Conservation (phyloP, 1,284 basidiomycete genomes). For the Ganoderma meredithae region DNA sequence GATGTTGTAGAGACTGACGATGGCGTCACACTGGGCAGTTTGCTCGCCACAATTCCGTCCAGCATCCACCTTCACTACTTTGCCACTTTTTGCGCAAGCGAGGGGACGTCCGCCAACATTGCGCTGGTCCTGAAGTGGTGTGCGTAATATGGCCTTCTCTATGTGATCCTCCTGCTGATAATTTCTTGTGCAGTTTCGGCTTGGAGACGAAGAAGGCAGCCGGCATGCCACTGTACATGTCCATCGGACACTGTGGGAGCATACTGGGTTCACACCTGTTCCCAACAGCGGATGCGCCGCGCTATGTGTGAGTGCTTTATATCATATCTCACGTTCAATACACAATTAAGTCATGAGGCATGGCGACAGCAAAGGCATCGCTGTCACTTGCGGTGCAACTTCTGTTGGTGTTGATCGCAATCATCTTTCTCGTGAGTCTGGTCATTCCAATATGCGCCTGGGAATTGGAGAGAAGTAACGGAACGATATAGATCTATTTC, state of each 20-base stretch:
- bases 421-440: slow-evolving; percentile 62
- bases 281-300: slow-evolving; percentile 67
- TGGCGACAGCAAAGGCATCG: slow-evolving; percentile 70
- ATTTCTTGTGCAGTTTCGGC: too few relatives aligned
- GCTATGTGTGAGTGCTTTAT: slow-evolving; percentile 58
- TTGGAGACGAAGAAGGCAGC: slow-evolving; percentile 82
- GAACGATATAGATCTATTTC: neutral
- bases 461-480: neutral
- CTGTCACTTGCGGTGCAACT: slow-evolving; percentile 69
- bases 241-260: slow-evolving; percentile 78
- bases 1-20: neutral
- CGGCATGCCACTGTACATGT: slow-evolving; percentile 78
- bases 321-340: too few relatives aligned
- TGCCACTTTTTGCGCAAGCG: slow-evolving; percentile 73
- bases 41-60: slow-evolving; percentile 54
- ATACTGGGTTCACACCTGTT: slow-evolving; percentile 77
- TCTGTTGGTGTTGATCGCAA: slow-evolving; percentile 58
- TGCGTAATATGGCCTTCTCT: slow-evolving; percentile 45
- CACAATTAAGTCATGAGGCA: too few relatives aligned
- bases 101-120: slow-evolving; percentile 73
- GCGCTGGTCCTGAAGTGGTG: slow-evolving; percentile 78
- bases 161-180: too few relatives aligned
- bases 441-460: neutral
- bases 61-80: slow-evolving; percentile 69
- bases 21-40: slow-evolving; percentile 38